Evolutionary conservation across 2,329 filamentous ascomycete species (phyloP).

Genomic region (Penicillium olsonii): DNA sequence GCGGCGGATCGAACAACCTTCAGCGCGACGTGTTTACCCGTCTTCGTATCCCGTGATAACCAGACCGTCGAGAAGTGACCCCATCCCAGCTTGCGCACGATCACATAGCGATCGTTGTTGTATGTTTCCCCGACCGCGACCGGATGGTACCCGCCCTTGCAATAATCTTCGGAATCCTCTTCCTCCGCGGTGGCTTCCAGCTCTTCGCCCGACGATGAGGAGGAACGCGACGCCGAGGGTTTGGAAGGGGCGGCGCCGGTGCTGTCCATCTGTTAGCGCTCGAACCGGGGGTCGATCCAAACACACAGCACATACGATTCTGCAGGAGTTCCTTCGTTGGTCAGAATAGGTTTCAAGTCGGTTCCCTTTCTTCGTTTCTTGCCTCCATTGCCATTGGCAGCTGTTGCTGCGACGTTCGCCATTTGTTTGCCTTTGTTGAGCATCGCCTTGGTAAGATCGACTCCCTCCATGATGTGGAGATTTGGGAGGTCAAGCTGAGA

Average conservation of each 20-base stretch:
- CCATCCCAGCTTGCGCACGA: slow-evolving; percentile 96
- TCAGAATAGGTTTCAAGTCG: slow-evolving; percentile 67
- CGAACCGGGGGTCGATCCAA: slow-evolving; percentile 5
- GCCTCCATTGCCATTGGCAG: slow-evolving; percentile 57
- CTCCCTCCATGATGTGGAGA: slow-evolving; percentile 60
- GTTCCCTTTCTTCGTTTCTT: slow-evolving; percentile 68
- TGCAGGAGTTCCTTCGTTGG: slow-evolving; percentile 56
- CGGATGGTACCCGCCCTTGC: slow-evolving; percentile 97
- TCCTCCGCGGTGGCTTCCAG: slow-evolving; percentile 93
- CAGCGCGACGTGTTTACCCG: slow-evolving; percentile 90
- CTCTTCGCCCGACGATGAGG: slow-evolving; percentile 78
- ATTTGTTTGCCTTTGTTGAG: slow-evolving; percentile 68
- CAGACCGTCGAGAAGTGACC: slow-evolving; percentile 99
- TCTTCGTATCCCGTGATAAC: slow-evolving; percentile 78
- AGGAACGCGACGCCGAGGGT: slow-evolving; percentile 67
- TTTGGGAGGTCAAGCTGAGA: slow-evolving; percentile 20
- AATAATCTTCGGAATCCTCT: slow-evolving; percentile 98
- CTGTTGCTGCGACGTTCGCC: slow-evolving; percentile 49
- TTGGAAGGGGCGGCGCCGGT: slow-evolving; percentile 18
- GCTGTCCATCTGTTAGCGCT: slow-evolving; percentile 28
- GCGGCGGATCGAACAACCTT: slow-evolving; percentile 97
- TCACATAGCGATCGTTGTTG: slow-evolving; percentile 95
- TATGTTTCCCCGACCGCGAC: slow-evolving; percentile 93
- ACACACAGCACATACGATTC: slow-evolving; percentile 40
- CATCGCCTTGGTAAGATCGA: slow-evolving; percentile 64